Base-by-base conservation (phyloP, 2,329 filamentous ascomycete species). In the Pseudogymnoascus pannorum region DNA sequence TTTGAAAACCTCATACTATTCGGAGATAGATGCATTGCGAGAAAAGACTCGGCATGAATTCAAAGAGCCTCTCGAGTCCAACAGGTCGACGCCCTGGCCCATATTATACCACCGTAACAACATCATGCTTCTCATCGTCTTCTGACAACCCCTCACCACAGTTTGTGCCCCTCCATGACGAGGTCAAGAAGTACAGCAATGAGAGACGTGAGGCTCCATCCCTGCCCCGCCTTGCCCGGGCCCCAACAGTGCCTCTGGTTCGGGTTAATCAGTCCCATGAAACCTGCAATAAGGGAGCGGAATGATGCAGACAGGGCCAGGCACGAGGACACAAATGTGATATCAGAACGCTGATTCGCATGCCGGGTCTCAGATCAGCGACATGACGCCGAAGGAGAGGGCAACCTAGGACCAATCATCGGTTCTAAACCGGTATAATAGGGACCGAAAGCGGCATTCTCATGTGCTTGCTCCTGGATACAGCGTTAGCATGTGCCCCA, bases 401-500 rank as follows among this genome's bases (percentile, higher is more conserved):
- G 48, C 16, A 31, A 31, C 5, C 48, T 22, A 16, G 24, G 48
- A n/a, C 48, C 48, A 54, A 54, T 54, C 48, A 54, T 54, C n/a
- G 5, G 48, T 5, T 12, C 26, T 31, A 4, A 20, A n/a, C 48
- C 48, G 48, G 48, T 31, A 31, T 31, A 54, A 5, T 31, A 18
- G 18, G 26, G 48, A 16, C 48, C 48, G 48, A 54, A 54, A 54
- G 26, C 26, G 11, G 48, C 26, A 31, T 12, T 31, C 9, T 31
- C 26, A 26, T 54, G 26, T 31, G 44, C 7, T 54, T 18, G 44
- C 48, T 54, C 48, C 48, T 54, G 16, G 16, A 31, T 31, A 54
- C 48, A 54, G 48, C 48, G 26, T 54, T 54, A 54, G 48, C 26
- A 54, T 54, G 48, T 54, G 48, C 16, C 48, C n/a, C 26, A 16